Conservation (phyloP, 2,329 filamentous ascomycete genomes). For the Pseudocercospora pini-densiflorae region DNA sequence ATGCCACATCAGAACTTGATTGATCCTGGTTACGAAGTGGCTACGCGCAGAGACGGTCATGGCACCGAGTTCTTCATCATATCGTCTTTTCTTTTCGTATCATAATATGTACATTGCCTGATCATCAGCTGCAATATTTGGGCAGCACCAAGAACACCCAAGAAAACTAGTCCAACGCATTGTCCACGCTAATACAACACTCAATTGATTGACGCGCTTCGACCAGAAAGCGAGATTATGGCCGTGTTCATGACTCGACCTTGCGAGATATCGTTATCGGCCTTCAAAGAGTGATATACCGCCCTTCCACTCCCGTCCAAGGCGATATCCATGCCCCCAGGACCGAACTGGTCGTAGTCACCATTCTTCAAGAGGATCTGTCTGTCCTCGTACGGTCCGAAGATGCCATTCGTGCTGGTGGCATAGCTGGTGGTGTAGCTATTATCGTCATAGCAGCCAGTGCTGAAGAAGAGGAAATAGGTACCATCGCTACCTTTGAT, state of each 20-base stretch:
- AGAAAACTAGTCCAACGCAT: not conserved
- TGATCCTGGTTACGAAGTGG: slow-evolving; percentile 3
- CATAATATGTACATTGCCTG: not conserved
- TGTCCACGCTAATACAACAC: not conserved
- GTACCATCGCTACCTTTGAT: slow-evolving; percentile 24
- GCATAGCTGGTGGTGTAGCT: slow-evolving; percentile 33
- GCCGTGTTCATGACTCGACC: slow-evolving; percentile 9
- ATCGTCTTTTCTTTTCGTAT: not conserved
- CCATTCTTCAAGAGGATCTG: slow-evolving; percentile 31
- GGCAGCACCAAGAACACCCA: not conserved
- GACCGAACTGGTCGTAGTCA: slow-evolving; percentile 24
- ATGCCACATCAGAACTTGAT: slow-evolving; percentile 6
- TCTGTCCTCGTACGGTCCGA: slow-evolving; percentile 30
- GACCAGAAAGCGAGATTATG: slow-evolving; percentile 7
- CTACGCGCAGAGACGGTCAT: not conserved
- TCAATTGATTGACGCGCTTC: not conserved
- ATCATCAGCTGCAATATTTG: not conserved
- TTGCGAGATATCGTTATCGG: slow-evolving; percentile 6
- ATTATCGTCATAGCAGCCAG: slow-evolving; percentile 28
- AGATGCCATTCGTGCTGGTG: slow-evolving; percentile 23
- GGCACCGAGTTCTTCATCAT: no score
- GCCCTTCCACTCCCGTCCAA: slow-evolving; percentile 20
- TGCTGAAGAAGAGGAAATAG: slow-evolving; percentile 34
- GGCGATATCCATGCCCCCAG: slow-evolving; percentile 30
- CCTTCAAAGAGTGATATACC: slow-evolving; percentile 25